These are phyloP conservation scores for Fusarium tupiense DNA, from an alignment of 2,329 filamentous ascomycete species.

Conservation along the genomic window DNA sequence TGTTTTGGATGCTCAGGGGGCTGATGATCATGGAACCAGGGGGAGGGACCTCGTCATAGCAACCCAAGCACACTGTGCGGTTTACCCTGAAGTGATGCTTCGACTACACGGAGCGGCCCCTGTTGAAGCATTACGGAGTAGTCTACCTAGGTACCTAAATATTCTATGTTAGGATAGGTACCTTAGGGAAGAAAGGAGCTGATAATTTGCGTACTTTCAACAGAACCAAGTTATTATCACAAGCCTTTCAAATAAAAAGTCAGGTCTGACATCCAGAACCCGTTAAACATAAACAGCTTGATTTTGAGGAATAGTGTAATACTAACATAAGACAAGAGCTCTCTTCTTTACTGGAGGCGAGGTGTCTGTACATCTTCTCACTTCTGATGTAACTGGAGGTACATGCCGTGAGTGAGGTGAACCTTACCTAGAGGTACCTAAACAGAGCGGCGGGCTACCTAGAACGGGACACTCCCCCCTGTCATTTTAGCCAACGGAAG, in stretches of 20 bases:
- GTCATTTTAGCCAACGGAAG: constrained; percentile 19
- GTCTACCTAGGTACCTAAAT: too few relatives aligned
- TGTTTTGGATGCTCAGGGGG: constrained; percentile 2
- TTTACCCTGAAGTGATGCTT: constrained; percentile 9
- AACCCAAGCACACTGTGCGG: constrained; percentile 32
- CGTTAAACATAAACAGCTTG: background rate
- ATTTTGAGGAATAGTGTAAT: background rate
- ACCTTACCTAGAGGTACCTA: background rate
- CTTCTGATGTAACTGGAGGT: background rate
- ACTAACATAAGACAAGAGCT: background rate
- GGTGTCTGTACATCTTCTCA: background rate
- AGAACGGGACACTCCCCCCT: constrained; percentile 24
- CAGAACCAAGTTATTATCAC: background rate
- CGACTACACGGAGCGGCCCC: background rate
- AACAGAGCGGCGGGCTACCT: background rate
- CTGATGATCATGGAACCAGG: background rate
- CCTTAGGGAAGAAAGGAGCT: background rate
- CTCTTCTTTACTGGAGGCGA: background rate
- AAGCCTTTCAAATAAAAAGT: background rate
- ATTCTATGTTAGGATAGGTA: background rate
- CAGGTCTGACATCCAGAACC: background rate
- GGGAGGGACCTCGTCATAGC: background rate
- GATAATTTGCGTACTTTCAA: background rate
- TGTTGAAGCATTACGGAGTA: background rate
- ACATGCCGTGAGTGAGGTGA: background rate